A percentile compares a stretch with the other conserved stretches of the same genome.
These are phyloP conservation scores for Lactifluus rugatus DNA, from an alignment of 768 basidiomycete genomes.

Conservation along the genomic window DNA sequence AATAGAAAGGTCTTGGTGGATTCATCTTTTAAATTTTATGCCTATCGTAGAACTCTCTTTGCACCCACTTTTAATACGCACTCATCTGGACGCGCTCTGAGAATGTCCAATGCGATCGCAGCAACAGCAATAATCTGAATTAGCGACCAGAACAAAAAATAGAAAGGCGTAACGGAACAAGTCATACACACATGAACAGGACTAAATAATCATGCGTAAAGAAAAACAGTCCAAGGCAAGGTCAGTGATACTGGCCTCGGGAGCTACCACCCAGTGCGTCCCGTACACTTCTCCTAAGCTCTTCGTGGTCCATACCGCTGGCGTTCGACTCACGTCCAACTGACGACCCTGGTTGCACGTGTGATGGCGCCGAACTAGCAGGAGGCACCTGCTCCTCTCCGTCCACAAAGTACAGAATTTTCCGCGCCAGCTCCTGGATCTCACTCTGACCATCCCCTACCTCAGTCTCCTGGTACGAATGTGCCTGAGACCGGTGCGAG, in stretches of 20 bases:
- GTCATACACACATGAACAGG: conserved; percentile 11
- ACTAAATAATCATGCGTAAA: conserved; percentile 13
- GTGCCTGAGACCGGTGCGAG: conserved; percentile 55
- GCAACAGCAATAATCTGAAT: neutral
- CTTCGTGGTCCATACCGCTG: conserved; percentile 57
- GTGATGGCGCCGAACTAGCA: conserved; percentile 53
- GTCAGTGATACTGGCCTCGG: conserved; percentile 27
- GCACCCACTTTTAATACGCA: no score
- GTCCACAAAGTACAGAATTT: conserved; percentile 84
- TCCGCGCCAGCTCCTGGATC: conserved; percentile 74
- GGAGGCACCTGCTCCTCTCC: conserved; percentile 56
- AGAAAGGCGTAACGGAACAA: neutral
- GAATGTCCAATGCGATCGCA: neutral
- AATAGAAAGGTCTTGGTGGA: no score
- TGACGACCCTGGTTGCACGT: conserved; percentile 61
- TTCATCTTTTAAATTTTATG: no score
- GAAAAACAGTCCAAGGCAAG: neutral
- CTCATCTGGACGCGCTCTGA: no score
- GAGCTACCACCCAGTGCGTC: conserved; percentile 70
- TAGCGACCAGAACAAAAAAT: neutral
- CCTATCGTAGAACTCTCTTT: no score
- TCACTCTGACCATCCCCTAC: conserved; percentile 85
- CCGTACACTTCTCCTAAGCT: conserved; percentile 69
- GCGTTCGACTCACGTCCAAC: conserved; percentile 46
- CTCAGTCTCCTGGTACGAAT: conserved; percentile 75